These are phyloP conservation scores for Oryza coarctata DNA, from an alignment of 176 grass and related monocot genomes.

Conservation along the genomic window DNA sequence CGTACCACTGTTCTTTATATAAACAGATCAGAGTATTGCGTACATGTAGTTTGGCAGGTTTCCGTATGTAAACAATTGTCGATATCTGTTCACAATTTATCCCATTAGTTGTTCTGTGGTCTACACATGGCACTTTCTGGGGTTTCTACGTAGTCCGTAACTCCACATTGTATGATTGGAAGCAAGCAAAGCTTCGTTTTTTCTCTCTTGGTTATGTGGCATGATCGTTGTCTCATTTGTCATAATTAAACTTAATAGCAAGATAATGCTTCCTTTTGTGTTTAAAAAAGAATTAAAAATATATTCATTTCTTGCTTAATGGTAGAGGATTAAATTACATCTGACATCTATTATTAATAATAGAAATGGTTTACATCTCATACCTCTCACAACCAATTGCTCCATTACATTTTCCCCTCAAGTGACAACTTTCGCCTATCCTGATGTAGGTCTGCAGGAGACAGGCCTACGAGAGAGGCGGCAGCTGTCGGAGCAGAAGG, in stretches of 20 bases:
- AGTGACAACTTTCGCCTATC: not conserved
- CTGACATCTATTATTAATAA: not conserved
- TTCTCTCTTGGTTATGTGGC: not conserved
- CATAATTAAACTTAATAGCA: not conserved
- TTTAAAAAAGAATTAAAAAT: not conserved
- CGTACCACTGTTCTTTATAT: constrained; percentile 21
- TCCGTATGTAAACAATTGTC: not conserved
- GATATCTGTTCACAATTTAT: not conserved
- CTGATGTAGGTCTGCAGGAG: constrained; percentile 64
- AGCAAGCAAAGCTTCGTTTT: not conserved
- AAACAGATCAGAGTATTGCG: constrained; percentile 4
- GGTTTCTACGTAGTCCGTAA: not conserved
- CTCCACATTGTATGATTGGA: not conserved
- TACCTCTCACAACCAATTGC: not conserved
- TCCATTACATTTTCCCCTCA: not conserved
- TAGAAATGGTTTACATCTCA: not conserved
- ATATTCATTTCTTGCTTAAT: not conserved
- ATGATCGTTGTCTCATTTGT: not conserved
- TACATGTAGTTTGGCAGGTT: not conserved
- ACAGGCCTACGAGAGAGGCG: constrained; percentile 58
- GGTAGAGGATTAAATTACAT: not conserved
- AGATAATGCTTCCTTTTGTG: not conserved
- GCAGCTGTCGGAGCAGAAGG: constrained; percentile 30
- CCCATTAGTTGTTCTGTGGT: not conserved
- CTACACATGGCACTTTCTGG: not conserved